Evolutionary conservation across 2,329 filamentous ascomycete genomes (phyloP), one percentile per base, ranked within the genome.

Genomic region (Aspergillus fructus): DNA sequence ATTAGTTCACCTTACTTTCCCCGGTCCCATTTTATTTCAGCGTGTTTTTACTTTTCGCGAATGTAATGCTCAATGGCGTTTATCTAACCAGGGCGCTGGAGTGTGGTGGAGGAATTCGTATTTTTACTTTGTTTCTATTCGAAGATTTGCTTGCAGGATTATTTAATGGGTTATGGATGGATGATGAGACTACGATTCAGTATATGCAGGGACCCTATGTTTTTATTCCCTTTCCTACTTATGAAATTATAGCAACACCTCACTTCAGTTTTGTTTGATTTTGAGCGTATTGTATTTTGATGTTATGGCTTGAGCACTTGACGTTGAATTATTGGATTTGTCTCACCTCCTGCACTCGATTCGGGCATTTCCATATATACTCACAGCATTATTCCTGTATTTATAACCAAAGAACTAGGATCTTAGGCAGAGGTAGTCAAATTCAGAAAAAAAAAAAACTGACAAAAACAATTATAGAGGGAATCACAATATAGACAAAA

Each of bases 401-500:
- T 37, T n/a, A 37, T 37, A 37, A 37, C 4, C 15, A 15, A n/a
- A 37, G 34, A 13, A 37, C 34, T 8, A 37, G 15, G 12, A 6
- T n/a, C 34, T 37, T 37, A 37, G 13, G 34, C 27, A 30, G 27
- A 30, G 34, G 34, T 37, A 37, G 34, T 37, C 34, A 37, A n/a
- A 3, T 15, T 37, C 12, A 13, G 24, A 41, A 49, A 13, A 33
- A 41, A 49, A 13, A n/a, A 30, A 47, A 53, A 47, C 21, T 39
- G 49, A 56, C 8, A 37, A 37, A 37, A 37, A n/a, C 34, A n/a
- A n/a, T n/a, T 15, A 7, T 43, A 53, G 46, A 56, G 63, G 64
- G 66, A 68, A 68, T 68, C 66, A 65, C 41, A 55, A 59, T 24
- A 46, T 30, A n/a, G 23, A 17, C 40, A 46, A 7, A 7, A 46